Evolutionary conservation across 768 basidiomycete genomes (phyloP), one percentile per base, ranked within the genome.

Genomic region (Porphyrellus cyaneotinctus): DNA sequence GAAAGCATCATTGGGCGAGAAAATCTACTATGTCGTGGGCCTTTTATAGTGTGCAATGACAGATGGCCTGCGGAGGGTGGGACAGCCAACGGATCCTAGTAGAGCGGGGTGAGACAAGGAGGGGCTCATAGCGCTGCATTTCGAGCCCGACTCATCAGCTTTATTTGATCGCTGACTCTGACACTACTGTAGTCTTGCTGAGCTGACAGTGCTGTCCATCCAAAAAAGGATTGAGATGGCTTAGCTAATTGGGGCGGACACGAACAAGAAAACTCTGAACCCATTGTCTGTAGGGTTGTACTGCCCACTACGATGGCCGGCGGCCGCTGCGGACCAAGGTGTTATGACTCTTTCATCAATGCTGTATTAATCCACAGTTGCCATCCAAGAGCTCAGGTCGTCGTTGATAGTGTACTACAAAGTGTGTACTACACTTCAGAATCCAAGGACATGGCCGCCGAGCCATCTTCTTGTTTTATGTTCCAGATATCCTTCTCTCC

Each of bases 1-100:
- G 56, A 32, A 44, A 54, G 53, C 47, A 48, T 49, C 52, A 45
- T 51, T 24, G 47, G 47, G 56, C 52, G 12, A 38, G 37, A 53
- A 18, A 42, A 43, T 23, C 20, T n/a, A 13, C 42, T 52, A 18
- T 23, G 49, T 43, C n/a, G n/a, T n/a, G n/a, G n/a, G n/a, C n/a
- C 47, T 58, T 70, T 65, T 69, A 71, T 71, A 67, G 63, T 15
- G n/a, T n/a, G 41, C 10, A 43, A 39, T 30, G 47, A 47, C 22
- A 44, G 52, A 23, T 12, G 30, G 58, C 63, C 57, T 53, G 62
- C 67, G n/a, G 3, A 20, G 45, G 52, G 68, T 48, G 58, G 58
- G 36, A 24, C 15, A 17, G 11, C 61, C 61, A 20, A 69, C 52
- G 41, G 47, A 56, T 41, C 65, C 64, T 49, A 68, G 65, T 61